phyloP scores from a whole-genome alignment of 2,329 filamentous ascomycete genomes.

The Rosellinia necatrix region DNA sequence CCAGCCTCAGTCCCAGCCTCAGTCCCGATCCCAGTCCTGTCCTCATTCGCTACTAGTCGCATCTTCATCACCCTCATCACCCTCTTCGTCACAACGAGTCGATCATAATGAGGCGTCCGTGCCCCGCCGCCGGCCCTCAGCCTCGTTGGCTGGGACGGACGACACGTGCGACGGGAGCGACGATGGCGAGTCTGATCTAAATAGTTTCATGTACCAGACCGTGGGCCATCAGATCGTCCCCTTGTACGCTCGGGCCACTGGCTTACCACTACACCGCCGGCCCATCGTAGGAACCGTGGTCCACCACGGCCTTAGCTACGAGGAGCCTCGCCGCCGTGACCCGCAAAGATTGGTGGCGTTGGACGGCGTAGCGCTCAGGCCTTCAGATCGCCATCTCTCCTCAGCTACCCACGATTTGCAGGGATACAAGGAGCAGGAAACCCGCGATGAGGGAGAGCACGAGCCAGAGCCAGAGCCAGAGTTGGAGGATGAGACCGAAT shows the following conservation, averaged over 20 bases:
- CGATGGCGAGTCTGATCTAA: slow-evolving; percentile 62
- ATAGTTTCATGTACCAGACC: slow-evolving; percentile 99
- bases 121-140: slow-evolving; percentile 21
- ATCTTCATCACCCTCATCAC: too few species aligned
- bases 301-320: slow-evolving; percentile 74
- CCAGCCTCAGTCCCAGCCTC: too few species aligned
- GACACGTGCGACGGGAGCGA: slow-evolving; percentile 30
- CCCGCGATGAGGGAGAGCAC: slow-evolving; percentile 30
- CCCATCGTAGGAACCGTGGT: slow-evolving; percentile 74
- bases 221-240: slow-evolving; percentile 88
- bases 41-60: too few species aligned
- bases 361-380: slow-evolving; percentile 4
- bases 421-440: neutral
- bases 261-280: slow-evolving; percentile 81
- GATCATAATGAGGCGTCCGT: neutral
- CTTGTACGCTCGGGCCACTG: slow-evolving; percentile 78
- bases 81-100: slow-evolving; percentile 5
- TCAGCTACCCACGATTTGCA: slow-evolving; percentile 9
- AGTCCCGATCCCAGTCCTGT: too few species aligned
- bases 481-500: slow-evolving; percentile 80
- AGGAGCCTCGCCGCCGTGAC: slow-evolving; percentile 28
- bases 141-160: slow-evolving; percentile 7
- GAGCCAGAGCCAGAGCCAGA: slow-evolving; percentile 25
- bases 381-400: slow-evolving; percentile 1
- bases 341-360: slow-evolving; percentile 9